Conservation (phyloP, 305 asterid genomes). For the Solanum aculeatissimum region DNA sequence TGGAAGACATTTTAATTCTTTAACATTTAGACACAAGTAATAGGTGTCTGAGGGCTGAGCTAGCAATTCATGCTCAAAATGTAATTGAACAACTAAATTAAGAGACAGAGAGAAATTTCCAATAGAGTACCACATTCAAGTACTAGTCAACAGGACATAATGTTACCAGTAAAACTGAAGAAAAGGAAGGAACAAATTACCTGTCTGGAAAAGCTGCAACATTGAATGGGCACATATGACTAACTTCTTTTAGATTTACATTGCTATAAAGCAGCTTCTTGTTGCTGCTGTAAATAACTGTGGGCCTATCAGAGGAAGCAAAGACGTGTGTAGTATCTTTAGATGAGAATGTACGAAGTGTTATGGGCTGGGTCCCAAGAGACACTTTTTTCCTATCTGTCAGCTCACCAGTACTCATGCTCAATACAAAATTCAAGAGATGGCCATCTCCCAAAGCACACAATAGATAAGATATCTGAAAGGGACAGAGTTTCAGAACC, state of each 20-base stretch:
- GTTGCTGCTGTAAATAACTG: slow-evolving; percentile 96
- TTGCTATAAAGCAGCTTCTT: slow-evolving; percentile 93
- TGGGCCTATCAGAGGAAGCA: slow-evolving; percentile 98
- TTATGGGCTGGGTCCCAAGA: slow-evolving; percentile 92
- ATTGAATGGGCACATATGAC: slow-evolving; percentile 97
- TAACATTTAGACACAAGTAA: background rate
- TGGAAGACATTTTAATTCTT: background rate
- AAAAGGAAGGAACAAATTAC: slow-evolving; percentile 21
- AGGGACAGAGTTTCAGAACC: background rate
- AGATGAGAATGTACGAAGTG: slow-evolving; percentile 95
- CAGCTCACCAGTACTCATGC: slow-evolving; percentile 69
- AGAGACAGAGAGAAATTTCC: background rate
- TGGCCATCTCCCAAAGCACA: slow-evolving; percentile 99
- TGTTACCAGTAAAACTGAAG: background rate
- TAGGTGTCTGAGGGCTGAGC: background rate
- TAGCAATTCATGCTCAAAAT: background rate
- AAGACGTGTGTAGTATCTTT: slow-evolving; percentile 90
- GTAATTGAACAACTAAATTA: background rate
- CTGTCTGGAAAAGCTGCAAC: slow-evolving; percentile 99
- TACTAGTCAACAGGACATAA: background rate
- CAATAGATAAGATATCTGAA: slow-evolving; percentile 75
- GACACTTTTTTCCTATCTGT: slow-evolving; percentile 94
- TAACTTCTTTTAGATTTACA: slow-evolving; percentile 92
- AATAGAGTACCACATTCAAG: background rate
- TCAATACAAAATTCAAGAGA: slow-evolving; percentile 80